Conservation (phyloP, 371 early-diverging fungal genomes). For the Nematocida homosporus region DNA sequence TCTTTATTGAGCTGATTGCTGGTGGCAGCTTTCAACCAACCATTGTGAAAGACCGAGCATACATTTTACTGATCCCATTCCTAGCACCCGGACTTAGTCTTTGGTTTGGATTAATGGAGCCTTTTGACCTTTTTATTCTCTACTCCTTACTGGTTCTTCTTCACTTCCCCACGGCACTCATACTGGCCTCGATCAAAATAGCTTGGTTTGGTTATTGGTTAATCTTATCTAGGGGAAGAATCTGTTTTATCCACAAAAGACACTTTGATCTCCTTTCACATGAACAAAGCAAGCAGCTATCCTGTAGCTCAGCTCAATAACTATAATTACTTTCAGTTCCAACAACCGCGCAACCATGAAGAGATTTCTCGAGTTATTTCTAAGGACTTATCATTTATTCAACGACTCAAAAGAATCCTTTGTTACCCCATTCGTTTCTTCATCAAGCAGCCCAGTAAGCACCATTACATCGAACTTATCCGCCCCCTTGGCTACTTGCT, state of each 20-base stretch:
- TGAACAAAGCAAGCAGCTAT: not conserved
- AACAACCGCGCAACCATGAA: no score
- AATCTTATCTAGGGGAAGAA: not conserved
- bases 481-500: slow-evolving; percentile 2
- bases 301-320: not conserved
- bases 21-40: slow-evolving; percentile 7
- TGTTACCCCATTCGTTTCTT: not conserved
- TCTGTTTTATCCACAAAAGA: not conserved
- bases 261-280: not conserved
- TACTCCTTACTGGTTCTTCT: slow-evolving; percentile 29
- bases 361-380: no score
- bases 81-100: not conserved
- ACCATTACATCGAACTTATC: slow-evolving; percentile 18
- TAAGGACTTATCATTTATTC: not conserved
- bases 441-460: not conserved
- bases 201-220: slow-evolving; percentile 5
- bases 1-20: slow-evolving; percentile 4
- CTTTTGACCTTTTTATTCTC: slow-evolving; percentile 26
- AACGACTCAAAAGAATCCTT: not conserved
- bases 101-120: not conserved
- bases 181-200: not conserved
- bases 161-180: slow-evolving; percentile 30
- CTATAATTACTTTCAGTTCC: not conserved
- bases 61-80: no score
- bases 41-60: not conserved